These are phyloP conservation scores for Kondoa malvinella DNA, from an alignment of 768 basidiomycete species.

Conservation along the genomic window DNA sequence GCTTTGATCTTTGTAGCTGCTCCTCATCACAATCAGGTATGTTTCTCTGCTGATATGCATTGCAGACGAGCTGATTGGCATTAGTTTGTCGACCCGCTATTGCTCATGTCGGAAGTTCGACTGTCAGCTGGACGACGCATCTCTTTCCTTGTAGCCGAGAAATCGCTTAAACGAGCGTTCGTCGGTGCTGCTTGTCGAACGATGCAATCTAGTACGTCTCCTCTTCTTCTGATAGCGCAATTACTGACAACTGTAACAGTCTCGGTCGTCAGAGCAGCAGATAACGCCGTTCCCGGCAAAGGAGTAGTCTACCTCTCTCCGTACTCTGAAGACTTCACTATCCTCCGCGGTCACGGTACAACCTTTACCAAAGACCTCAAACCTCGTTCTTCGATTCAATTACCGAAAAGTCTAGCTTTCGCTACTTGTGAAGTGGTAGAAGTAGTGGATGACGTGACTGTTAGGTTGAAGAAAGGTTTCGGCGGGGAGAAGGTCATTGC, in stretches of 20 bases:
- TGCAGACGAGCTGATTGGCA: neutral
- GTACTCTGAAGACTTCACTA: constrained; percentile 56
- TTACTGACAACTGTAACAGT: constrained; percentile 40
- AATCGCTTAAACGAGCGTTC: constrained; percentile 61
- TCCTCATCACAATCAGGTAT: constrained; percentile 77
- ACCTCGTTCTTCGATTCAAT: constrained; percentile 67
- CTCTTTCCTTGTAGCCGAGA: constrained; percentile 72
- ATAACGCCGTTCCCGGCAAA: constrained; percentile 56
- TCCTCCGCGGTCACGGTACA: constrained; percentile 69
- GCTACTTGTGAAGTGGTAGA: constrained; percentile 67
- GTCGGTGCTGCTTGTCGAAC: constrained; percentile 65
- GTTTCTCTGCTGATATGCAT: constrained; percentile 15
- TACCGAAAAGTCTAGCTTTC: constrained; percentile 63
- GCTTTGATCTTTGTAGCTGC: constrained; percentile 86
- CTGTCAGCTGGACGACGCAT: constrained; percentile 66
- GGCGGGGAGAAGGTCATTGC: constrained; percentile 30
- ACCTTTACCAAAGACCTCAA: constrained; percentile 53
- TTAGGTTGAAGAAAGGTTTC: constrained; percentile 73
- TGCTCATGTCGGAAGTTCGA: constrained; percentile 68
- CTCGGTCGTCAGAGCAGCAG: constrained; percentile 79
- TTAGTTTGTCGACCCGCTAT: constrained; percentile 80
- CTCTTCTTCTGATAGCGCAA: constrained; percentile 15
- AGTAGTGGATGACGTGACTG: constrained; percentile 69
- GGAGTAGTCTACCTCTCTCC: constrained; percentile 47
- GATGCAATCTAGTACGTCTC: constrained; percentile 65